These are phyloP conservation scores for Albophoma yamanashiensis DNA, from an alignment of 2,329 filamentous ascomycete species.

Conservation along the genomic window DNA sequence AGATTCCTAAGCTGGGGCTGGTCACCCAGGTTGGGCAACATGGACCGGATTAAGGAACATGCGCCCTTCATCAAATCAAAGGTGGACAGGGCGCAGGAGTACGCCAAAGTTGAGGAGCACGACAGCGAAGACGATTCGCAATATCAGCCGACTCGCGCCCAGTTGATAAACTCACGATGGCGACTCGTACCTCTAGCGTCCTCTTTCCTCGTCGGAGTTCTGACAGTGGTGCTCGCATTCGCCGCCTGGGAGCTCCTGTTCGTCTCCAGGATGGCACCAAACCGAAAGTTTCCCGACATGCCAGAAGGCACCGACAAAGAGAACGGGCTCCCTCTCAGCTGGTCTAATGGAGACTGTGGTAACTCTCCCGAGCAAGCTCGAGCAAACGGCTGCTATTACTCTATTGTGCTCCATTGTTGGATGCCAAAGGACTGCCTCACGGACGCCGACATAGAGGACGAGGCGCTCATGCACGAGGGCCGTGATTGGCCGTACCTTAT, in stretches of 20 bases:
- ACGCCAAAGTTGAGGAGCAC: conserved; percentile 1
- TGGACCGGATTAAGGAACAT: background rate
- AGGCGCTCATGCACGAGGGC: conserved; percentile 10
- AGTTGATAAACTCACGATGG: background rate
- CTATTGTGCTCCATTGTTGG: conserved; percentile 11
- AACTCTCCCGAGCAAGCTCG: conserved; percentile 8
- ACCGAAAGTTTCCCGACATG: conserved; percentile 3
- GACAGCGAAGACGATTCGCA: conserved; percentile 1
- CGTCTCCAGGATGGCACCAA: background rate
- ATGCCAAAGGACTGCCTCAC: conserved; percentile 9
- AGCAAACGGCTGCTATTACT: conserved; percentile 6
- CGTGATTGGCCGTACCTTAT: conserved; percentile 6
- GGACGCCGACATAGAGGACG: conserved; percentile 10
- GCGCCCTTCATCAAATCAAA: background rate
- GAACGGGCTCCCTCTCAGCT: conserved; percentile 6
- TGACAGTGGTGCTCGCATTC: background rate
- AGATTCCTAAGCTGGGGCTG: background rate
- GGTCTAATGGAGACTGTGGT: conserved; percentile 11
- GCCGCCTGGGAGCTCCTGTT: background rate
- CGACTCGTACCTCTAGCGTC: background rate
- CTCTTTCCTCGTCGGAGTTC: conserved; percentile 1
- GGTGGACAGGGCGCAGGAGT: background rate
- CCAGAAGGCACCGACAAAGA: conserved; percentile 5
- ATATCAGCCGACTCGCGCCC: background rate
- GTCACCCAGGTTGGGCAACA: background rate